A percentile compares a stretch with the other conserved stretches of the same genome.
These are phyloP conservation scores for Jamesozyma spencerorum DNA, from an alignment of 805 yeast genomes.

Conservation along the genomic window DNA sequence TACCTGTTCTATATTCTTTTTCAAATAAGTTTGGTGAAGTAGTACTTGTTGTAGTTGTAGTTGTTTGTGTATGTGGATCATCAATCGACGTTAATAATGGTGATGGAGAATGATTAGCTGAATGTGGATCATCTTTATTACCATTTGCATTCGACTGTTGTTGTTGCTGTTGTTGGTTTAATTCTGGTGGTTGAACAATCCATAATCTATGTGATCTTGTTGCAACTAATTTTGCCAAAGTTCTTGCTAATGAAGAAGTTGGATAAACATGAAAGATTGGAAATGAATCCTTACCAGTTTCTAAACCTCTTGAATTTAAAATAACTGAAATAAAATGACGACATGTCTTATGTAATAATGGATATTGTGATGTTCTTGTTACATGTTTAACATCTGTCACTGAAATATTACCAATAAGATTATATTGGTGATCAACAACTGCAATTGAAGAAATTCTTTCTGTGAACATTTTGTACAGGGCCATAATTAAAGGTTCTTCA, in stretches of 20 bases:
- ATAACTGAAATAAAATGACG: conserved; percentile 81
- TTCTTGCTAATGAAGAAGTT: conserved; percentile 71
- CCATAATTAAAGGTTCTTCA: conserved; percentile 80
- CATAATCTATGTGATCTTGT: conserved; percentile 86
- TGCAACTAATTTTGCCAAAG: conserved; percentile 90
- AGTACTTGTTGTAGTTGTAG: conserved; percentile 8
- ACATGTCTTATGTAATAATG: conserved; percentile 71
- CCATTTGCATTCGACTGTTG: neutral
- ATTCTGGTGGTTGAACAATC: conserved; percentile 55
- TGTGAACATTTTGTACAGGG: conserved; percentile 73
- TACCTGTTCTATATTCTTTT: conserved; percentile 57
- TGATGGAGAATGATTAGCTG: conserved; percentile 11
- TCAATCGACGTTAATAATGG: conserved; percentile 21
- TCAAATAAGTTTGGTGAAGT: conserved; percentile 27
- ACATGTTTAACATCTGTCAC: conserved; percentile 89
- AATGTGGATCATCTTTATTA: conserved; percentile 1
- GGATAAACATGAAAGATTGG: conserved; percentile 91
- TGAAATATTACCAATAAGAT: conserved; percentile 83
- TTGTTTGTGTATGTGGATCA: conserved; percentile 10
- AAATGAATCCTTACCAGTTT: conserved; percentile 79
- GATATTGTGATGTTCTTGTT: conserved; percentile 79
- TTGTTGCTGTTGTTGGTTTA: neutral
- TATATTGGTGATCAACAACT: conserved; percentile 70
- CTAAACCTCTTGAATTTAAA: conserved; percentile 78
- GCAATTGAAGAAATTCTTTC: conserved; percentile 86